These are phyloP conservation scores for Botryosphaeria agaves DNA, from an alignment of 2,329 filamentous ascomycete species.

Conservation along the genomic window DNA sequence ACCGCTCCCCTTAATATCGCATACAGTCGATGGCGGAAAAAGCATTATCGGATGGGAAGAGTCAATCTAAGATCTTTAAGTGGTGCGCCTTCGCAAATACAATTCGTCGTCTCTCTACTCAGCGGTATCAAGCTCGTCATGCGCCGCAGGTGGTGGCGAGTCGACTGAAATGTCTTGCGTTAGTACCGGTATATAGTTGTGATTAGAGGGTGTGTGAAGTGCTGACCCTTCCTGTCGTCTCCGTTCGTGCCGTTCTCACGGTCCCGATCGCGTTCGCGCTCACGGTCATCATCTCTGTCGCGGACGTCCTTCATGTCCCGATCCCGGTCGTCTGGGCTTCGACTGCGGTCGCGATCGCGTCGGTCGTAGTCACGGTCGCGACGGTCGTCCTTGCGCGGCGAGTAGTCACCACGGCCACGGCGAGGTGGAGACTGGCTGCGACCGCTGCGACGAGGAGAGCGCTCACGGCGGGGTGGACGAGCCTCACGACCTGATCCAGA, in stretches of 20 bases:
- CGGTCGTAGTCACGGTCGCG: constrained; percentile 54
- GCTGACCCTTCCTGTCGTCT: constrained; percentile 74
- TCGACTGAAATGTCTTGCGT: constrained; percentile 41
- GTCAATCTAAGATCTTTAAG: no score
- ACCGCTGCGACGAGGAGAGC: constrained; percentile 28
- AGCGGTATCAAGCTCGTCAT: constrained; percentile 92
- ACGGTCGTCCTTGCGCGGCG: constrained; percentile 76
- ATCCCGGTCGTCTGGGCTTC: constrained; percentile 46
- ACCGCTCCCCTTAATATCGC: no score
- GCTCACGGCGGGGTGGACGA: constrained; percentile 60
- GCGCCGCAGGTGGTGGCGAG: constrained; percentile 62
- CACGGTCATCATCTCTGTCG: constrained; percentile 20
- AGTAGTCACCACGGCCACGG: constrained; percentile 50
- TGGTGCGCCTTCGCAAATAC: no score
- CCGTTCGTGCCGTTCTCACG: constrained; percentile 42
- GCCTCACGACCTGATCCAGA: constrained; percentile 55
- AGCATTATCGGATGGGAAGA: no score
- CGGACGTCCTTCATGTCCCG: constrained; percentile 30
- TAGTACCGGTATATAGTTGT: no score
- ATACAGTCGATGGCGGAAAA: no score
- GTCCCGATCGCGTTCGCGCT: constrained; percentile 16
- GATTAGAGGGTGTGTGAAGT: constrained; percentile 4
- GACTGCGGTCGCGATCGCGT: constrained; percentile 60
- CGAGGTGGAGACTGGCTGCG: constrained; percentile 34
- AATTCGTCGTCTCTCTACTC: constrained; percentile 34